phyloP scores from a whole-genome alignment of 78 protist species.

The Emiliania huxleyi region DNA sequence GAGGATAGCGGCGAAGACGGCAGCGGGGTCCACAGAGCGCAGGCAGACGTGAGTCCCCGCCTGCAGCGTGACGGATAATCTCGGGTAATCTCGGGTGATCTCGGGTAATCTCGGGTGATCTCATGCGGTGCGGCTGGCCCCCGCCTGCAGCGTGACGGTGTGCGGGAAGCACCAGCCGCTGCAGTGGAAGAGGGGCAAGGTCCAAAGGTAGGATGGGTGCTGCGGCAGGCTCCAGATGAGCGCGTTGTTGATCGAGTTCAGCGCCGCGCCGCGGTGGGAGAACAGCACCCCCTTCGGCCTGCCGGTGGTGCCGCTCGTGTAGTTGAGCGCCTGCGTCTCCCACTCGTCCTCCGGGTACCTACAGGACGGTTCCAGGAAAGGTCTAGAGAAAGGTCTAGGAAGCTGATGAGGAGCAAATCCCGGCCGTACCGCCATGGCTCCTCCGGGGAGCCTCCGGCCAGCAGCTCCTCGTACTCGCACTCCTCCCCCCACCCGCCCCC shows the following conservation, averaged over 20 bases:
- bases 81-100: too few species aligned
- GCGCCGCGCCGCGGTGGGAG: background rate
- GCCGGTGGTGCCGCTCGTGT: slow-evolving; percentile 49
- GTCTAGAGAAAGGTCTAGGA: too few species aligned
- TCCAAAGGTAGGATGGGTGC: slow-evolving; percentile 46
- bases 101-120: too few species aligned
- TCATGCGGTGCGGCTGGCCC: too few species aligned
- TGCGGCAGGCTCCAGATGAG: slow-evolving; percentile 16
- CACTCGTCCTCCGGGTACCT: slow-evolving; percentile 52
- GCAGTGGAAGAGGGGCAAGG: slow-evolving; percentile 58
- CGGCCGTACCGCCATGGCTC: too few species aligned
- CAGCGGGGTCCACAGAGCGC: background rate
- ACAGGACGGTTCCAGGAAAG: too few species aligned
- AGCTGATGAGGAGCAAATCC: too few species aligned
- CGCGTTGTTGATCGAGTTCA: background rate
- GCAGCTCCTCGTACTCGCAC: slow-evolving; percentile 19
- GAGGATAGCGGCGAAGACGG: background rate
- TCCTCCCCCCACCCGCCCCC: background rate
- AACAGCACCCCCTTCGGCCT: background rate
- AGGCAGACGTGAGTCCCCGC: slow-evolving; percentile 19
- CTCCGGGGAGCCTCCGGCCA: too few species aligned
- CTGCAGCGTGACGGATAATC: too few species aligned
- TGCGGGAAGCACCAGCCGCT: slow-evolving; percentile 54
- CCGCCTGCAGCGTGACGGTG: slow-evolving; percentile 22
- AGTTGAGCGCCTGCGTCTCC: slow-evolving; percentile 43